These are phyloP conservation scores for Lachancea cidri DNA, from an alignment of 805 yeast species.

Conservation along the genomic window DNA sequence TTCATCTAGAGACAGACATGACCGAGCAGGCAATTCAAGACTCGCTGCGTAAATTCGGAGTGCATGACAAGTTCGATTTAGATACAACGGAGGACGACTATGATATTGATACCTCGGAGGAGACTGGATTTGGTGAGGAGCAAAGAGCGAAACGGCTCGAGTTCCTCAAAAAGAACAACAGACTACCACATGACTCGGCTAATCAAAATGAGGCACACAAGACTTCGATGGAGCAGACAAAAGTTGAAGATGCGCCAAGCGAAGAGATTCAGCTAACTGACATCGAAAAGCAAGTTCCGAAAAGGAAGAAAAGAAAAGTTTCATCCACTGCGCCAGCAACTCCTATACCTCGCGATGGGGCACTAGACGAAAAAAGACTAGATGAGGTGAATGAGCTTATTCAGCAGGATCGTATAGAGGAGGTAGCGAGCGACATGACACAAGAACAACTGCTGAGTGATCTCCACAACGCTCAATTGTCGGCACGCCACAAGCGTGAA, in stretches of 20 bases:
- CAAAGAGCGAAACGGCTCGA: conserved; percentile 24
- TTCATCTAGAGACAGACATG: conserved; percentile 71
- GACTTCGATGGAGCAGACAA: conserved; percentile 6
- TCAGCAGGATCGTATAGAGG: conserved; percentile 5
- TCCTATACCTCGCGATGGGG: conserved; percentile 3
- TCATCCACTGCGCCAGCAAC: conserved; percentile 3
- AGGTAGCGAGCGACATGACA: conserved; percentile 10
- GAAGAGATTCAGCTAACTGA: conserved; percentile 7
- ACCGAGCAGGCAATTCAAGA: conserved; percentile 41
- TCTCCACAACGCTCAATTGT: conserved; percentile 19
- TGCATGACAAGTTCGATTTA: conserved; percentile 13
- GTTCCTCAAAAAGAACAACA: conserved; percentile 16
- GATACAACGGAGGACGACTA: conserved; percentile 12
- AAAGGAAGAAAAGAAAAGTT: conserved; percentile 2
- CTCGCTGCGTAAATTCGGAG: conserved; percentile 19
- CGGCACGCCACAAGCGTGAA: conserved; percentile 19
- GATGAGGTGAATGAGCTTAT: conserved; percentile 10
- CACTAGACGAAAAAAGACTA: conserved; percentile 9
- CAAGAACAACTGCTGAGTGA: conserved; percentile 23
- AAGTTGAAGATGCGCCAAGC: background rate
- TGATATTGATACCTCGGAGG: conserved; percentile 28
- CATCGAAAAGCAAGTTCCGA: conserved; percentile 1
- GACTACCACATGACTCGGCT: conserved; percentile 4
- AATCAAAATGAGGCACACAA: conserved; percentile 2
- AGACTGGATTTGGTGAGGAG: conserved; percentile 24